Evolutionary conservation across 352 stramenopile genomes (phyloP).

Genomic region (Pythium brachiatum): DNA sequence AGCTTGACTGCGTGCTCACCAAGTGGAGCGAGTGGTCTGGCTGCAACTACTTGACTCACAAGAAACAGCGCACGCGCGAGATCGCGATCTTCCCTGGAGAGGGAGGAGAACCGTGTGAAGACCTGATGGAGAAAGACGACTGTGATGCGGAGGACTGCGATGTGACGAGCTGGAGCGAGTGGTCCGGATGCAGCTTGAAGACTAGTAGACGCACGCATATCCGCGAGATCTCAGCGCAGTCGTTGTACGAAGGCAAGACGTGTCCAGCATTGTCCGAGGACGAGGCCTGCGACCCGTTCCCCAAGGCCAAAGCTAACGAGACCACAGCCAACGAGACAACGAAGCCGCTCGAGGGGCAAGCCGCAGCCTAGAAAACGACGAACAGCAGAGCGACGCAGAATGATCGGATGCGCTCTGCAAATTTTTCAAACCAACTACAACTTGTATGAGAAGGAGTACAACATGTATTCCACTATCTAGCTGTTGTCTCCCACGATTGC

Average conservation of each 20-base stretch:
- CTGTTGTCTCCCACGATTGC: not conserved
- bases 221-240: conserved; percentile 33
- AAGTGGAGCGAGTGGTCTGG: conserved; percentile 47
- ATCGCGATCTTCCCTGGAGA: conserved; percentile 32
- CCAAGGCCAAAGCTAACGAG: not conserved
- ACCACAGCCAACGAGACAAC: not conserved
- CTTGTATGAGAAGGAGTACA: not conserved
- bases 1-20: conserved; percentile 44
- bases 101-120: conserved; percentile 28
- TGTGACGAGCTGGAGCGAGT: conserved; percentile 44
- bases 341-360: not conserved
- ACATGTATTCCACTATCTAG: not conserved
- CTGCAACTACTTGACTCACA: conserved; percentile 45
- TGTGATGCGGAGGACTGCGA: conserved; percentile 51
- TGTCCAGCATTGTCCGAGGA: conserved; percentile 29
- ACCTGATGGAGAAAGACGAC: conserved; percentile 15
- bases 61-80: conserved; percentile 39
- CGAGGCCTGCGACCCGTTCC: conserved; percentile 24
- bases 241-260: conserved; percentile 29
- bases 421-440: conserved; percentile 1
- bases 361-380: no score
- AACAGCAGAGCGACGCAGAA: no score
- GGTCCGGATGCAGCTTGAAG: conserved; percentile 50
- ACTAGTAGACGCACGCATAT: conserved; percentile 33
- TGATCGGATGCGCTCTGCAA: not conserved